Conservation (phyloP, 1,139 yeast species). For the Sugiyamaella pinicola region DNA sequence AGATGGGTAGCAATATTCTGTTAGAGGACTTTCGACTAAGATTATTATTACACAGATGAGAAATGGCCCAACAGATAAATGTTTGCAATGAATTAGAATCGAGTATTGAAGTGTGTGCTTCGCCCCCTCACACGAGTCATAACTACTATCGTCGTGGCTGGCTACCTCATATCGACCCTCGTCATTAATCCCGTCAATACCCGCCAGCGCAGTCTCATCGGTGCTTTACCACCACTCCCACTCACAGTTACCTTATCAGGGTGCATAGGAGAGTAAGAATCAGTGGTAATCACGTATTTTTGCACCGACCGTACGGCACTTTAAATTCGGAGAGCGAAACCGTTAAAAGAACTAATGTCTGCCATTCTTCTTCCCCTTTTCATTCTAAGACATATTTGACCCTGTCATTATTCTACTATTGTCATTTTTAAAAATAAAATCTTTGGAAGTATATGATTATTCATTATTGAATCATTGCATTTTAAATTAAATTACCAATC, state of each 20-base stretch:
- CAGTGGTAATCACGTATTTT: conserved; percentile 12
- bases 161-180: too few relatives aligned
- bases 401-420: background rate
- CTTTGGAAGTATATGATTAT: background rate
- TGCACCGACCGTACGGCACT: conserved; percentile 11
- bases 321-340: conserved; percentile 15
- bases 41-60: too few relatives aligned
- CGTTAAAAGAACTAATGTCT: background rate
- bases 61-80: too few relatives aligned
- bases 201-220: conserved; percentile 5
- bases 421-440: background rate
- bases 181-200: background rate
- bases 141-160: too few relatives aligned
- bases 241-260: conserved; percentile 7
- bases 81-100: too few relatives aligned
- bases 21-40: too few relatives aligned
- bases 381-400: background rate
- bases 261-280: conserved; percentile 13
- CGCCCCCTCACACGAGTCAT: too few relatives aligned
- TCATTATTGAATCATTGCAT: background rate
- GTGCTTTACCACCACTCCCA: too few relatives aligned
- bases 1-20: background rate
- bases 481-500: background rate
- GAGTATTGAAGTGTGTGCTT: too few relatives aligned
- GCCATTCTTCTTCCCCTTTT: background rate